These are phyloP conservation scores for Tetradesmus obliquus DNA, from an alignment of 139 green algal genomes.

Conservation along the genomic window DNA sequence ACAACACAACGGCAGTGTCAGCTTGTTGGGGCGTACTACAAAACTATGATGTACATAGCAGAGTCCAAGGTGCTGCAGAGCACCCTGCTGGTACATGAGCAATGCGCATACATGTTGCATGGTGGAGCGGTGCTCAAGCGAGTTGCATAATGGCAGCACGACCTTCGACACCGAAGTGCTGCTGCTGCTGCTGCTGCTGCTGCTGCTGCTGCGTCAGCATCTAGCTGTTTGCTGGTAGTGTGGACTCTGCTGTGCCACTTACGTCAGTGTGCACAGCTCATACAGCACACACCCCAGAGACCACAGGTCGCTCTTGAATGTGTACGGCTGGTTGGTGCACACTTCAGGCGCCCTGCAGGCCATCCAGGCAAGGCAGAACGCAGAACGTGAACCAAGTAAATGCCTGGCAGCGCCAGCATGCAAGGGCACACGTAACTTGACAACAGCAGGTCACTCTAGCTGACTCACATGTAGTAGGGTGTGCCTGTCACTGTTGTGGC, in stretches of 20 bases:
- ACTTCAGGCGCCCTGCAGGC: conserved; percentile 70
- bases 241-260: conserved; percentile 14
- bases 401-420: neutral
- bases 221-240: neutral
- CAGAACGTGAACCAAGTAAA: too few species aligned
- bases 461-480: conserved; percentile 44
- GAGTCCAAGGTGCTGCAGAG: too few species aligned
- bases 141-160: too few species aligned
- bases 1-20: neutral
- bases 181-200: neutral
- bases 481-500: conserved; percentile 75
- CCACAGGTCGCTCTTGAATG: conserved; percentile 87
- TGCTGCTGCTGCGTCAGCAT: too few species aligned
- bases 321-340: conserved; percentile 77
- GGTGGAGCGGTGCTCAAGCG: too few species aligned
- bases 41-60: too few species aligned
- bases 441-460: neutral
- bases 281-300: conserved; percentile 88
- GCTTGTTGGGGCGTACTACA: neutral
- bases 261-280: conserved; percentile 83
- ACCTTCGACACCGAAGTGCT: neutral
- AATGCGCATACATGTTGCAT: too few species aligned
- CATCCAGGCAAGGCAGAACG: neutral
- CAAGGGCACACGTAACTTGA: neutral
- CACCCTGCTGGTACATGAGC: too few species aligned